Percentiles rank a stretch among this genome's conserved stretches.
Conservation (phyloP, 2,329 filamentous ascomycete genomes). For the Paecilomyces formosus region DNA sequence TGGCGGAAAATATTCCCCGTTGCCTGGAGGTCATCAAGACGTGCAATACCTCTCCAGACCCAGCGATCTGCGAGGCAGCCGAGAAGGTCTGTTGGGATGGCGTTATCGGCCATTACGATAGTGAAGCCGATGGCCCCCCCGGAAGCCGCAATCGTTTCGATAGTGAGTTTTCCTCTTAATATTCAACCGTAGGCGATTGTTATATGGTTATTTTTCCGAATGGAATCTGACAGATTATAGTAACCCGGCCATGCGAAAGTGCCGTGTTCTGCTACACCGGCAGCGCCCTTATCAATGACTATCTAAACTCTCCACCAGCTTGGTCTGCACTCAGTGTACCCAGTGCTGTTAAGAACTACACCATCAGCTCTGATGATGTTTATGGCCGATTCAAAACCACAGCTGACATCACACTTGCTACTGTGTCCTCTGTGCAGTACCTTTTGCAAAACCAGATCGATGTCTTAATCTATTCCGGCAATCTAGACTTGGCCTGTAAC, state of each 20-base stretch:
- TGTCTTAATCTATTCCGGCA: conserved; percentile 34
- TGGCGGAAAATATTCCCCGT: conserved; percentile 37
- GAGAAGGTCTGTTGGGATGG: conserved; percentile 29
- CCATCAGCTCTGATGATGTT: conserved; percentile 5
- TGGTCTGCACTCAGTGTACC: conserved; percentile 25
- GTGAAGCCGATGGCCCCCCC: conserved; percentile 22
- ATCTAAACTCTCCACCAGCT: conserved; percentile 25
- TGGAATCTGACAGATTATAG: conserved; percentile 3
- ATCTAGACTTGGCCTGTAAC: conserved; percentile 35
- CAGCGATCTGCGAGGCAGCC: conserved; percentile 34
- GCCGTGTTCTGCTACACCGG: conserved; percentile 11
- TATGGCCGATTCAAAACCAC: neutral
- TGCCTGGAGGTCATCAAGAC: conserved; percentile 32
- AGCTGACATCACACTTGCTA: neutral
- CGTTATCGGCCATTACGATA: conserved; percentile 34
- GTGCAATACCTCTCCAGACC: conserved; percentile 34
- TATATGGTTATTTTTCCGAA: neutral
- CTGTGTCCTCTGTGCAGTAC: conserved; percentile 15
- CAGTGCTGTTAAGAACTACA: conserved; percentile 24
- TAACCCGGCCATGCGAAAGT: conserved; percentile 17
- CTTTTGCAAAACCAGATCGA: conserved; percentile 30
- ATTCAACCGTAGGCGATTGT: neutral
- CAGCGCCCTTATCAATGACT: conserved; percentile 18
- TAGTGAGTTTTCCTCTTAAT: conserved; percentile 12
- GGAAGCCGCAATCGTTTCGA: conserved; percentile 40